Evolutionary conservation across 1,284 basidiomycete species (phyloP), one percentile per base, ranked within the genome.

Genomic region (Ustilago crameri): DNA sequence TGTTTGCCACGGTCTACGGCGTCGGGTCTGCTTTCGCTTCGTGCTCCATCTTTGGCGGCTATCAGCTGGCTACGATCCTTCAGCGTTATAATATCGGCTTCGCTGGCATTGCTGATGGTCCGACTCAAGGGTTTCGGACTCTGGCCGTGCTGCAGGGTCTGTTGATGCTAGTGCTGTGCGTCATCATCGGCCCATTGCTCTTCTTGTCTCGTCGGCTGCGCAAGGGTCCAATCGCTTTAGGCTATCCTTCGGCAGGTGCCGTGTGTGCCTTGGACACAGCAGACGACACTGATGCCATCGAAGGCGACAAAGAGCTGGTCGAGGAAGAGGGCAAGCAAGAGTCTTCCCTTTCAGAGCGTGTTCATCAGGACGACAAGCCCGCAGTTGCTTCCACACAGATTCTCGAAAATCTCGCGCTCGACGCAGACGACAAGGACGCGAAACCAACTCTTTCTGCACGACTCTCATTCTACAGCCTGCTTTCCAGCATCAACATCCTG

Each of bases 91-190:
- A 18, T n/a, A 9, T 63, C 10, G 23, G n/a, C 7, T 63, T 63
- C 12, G 20, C 26, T 0, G 61, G 54, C 5, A 37, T 26, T 7
- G 40, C 37, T 0, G 8, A 4, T 12, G 48, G 52, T 1, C 9
- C 15, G 3, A 18, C 20, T 1, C 30, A 47, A n/a, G 61, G 61
- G 3, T 63, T 46, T 26, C 32, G 40, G 0, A 32, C 14, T 3
- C 4, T 63, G 5, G 56, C 52, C 15, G 10, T 63, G n/a, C 9
- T 63, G 1, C 48, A 63, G 22, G 61, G 61, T 10, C n/a, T 32
- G 2, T 57, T 63, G 43, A 42, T 63, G 2, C 38, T 63, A 7
- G 54, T 35, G 15, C 53, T 63, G n/a, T 48, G 45, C n/a, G 53
- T 47, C 3, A 18, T 52, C n/a, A 40, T 63, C 12, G 44, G 12